Base-by-base conservation (phyloP, 2,329 filamentous ascomycete species). In the Stachybotrys elegans region DNA sequence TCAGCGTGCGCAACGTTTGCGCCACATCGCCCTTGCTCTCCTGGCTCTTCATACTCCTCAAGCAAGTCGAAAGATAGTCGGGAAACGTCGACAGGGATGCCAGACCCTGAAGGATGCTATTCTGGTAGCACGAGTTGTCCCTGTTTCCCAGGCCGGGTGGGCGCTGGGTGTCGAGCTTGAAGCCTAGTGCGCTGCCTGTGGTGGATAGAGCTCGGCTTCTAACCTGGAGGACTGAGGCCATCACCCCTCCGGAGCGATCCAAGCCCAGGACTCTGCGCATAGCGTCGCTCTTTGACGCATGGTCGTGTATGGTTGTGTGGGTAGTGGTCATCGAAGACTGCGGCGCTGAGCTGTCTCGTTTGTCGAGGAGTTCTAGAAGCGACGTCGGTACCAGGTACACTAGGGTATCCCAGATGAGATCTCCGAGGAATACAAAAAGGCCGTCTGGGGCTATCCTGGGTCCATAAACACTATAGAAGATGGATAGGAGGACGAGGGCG, bases 91-190 rank as follows among this genome's bases (percentile, higher is more conserved):
- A 75, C 22, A 97, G 72, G 4, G 91, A 85, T 2, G 91, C 83
- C 34, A 97, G 71, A 6, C 84, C 83, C 62, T 95, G 90, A 11
- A 98, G 80, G 17, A 96, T 84, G 60, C 91, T 96, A 65, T 98
- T 98, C 65, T 97, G 93, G 63, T 95, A 98, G 70, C 93, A 97
- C 2, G 90, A 95, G 61, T 96, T 95, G 69, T 95, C 88, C 69
- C 83, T 84, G 62, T 98, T 98, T 9, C 88, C 89, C 43, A 97
- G 69, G 0, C 93, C 93, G 2, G 71, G 75, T 40, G 73, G 86
- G 23, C 66, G 64, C 36, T 74, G 68, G 20, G 65, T 57, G 20
- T 62, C 62, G 20, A 55, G 52, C 51, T 70, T 74, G 20, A 67
- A 50, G 21, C 62, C 59, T 43, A 70, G 54, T 27, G 68, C 60